phyloP scores from a whole-genome alignment of 106 monocot genomes.

The Triglochin maritima region DNA sequence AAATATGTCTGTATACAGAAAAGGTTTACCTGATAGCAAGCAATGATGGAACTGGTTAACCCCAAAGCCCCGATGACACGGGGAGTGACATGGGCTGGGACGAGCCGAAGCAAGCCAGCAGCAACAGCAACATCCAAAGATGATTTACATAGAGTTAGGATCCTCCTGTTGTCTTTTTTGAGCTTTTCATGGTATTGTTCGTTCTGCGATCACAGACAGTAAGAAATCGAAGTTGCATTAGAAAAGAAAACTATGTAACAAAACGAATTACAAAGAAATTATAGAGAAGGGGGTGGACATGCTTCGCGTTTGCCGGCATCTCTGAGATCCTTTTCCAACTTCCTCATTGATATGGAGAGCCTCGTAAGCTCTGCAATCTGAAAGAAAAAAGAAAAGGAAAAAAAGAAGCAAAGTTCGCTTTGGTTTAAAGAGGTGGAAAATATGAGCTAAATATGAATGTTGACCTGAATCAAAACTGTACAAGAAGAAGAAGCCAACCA shows the following conservation, averaged over 20 bases:
- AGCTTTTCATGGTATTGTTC: slow-evolving; percentile 57
- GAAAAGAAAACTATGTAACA: background rate
- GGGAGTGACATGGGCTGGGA: slow-evolving; percentile 74
- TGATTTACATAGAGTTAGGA: slow-evolving; percentile 57
- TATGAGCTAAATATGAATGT: background rate
- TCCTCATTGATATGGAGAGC: slow-evolving; percentile 59
- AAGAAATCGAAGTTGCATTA: background rate
- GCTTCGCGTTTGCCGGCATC: slow-evolving; percentile 47
- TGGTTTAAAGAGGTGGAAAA: background rate
- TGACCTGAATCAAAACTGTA: slow-evolving; percentile 47
- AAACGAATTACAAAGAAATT: background rate
- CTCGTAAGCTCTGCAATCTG: slow-evolving; percentile 68
- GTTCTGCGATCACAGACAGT: slow-evolving; percentile 24
- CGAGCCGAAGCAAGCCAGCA: slow-evolving; percentile 71
- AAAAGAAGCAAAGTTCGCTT: no score
- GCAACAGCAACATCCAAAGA: slow-evolving; percentile 83
- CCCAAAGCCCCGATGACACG: slow-evolving; percentile 80
- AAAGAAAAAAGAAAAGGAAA: background rate
- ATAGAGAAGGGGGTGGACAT: background rate
- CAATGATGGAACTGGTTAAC: slow-evolving; percentile 68
- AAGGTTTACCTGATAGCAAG: slow-evolving; percentile 80
- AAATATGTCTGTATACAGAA: background rate
- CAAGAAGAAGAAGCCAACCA: slow-evolving; percentile 64
- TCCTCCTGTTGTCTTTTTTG: slow-evolving; percentile 63
- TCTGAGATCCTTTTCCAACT: slow-evolving; percentile 72